Percentiles rank a stretch among this genome's conserved stretches.
Evolutionary conservation across 2,329 filamentous ascomycete genomes (phyloP).

Genomic region (Mariannaea elegans): DNA sequence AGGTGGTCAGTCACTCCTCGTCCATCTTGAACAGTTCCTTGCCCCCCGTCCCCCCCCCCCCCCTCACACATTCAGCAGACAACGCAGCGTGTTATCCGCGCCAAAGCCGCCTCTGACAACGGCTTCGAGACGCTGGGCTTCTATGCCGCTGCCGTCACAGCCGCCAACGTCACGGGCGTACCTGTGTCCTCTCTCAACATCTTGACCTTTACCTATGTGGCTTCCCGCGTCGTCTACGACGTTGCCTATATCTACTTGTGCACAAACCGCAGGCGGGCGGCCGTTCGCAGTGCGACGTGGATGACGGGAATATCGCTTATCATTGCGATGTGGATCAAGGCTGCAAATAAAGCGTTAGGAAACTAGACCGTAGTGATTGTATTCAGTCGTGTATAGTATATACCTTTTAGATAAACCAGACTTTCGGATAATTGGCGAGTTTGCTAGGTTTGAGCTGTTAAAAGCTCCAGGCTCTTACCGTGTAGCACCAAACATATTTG

Average conservation of each 20-base stretch:
- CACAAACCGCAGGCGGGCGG: constrained; percentile 49
- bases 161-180: constrained; percentile 56
- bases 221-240: constrained; percentile 51
- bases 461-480: too few species aligned
- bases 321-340: constrained; percentile 52
- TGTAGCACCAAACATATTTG: too few species aligned
- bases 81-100: constrained; percentile 63
- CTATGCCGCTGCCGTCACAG: constrained; percentile 54
- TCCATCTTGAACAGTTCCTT: background rate
- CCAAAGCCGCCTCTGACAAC: constrained; percentile 59
- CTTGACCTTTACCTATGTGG: constrained; percentile 51
- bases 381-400: too few species aligned
- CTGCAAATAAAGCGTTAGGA: constrained; percentile 42
- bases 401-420: background rate
- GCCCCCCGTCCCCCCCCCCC: background rate
- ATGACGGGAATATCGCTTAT: constrained; percentile 44
- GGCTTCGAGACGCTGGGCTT: constrained; percentile 55
- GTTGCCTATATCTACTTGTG: constrained; percentile 54
- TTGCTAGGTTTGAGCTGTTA: too few species aligned
- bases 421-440: too few species aligned
- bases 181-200: constrained; percentile 49
- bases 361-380: constrained; percentile 3
- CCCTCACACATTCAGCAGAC: constrained; percentile 42
- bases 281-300: constrained; percentile 52
- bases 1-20: constrained; percentile 32